Evolutionary conservation across 1,284 basidiomycete genomes (phyloP).

Genomic region (Trichosporon sp.): DNA sequence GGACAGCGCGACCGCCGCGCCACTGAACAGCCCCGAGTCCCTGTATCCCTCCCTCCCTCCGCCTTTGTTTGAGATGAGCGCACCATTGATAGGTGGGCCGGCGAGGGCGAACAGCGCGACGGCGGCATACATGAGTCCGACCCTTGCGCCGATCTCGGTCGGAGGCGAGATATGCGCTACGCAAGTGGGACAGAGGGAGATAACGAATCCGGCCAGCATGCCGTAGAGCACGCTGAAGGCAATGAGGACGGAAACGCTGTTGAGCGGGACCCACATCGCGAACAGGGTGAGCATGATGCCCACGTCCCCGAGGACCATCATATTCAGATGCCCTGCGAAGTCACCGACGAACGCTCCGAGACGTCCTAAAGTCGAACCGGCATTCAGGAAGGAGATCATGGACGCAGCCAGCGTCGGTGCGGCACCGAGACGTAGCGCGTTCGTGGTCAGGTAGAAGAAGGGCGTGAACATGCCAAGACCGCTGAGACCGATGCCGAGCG

Average conservation of each 20-base stretch:
- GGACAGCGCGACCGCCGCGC: neutral
- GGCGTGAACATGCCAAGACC: conserved; percentile 46
- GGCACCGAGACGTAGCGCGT: conserved; percentile 43
- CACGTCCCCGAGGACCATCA: conserved; percentile 39
- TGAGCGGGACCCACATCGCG: conserved; percentile 37
- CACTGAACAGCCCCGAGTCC: conserved; percentile 7
- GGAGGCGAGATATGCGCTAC: conserved; percentile 36
- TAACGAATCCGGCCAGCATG: conserved; percentile 40
- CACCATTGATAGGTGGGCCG: conserved; percentile 53
- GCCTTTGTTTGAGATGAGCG: conserved; percentile 35
- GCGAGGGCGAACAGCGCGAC: conserved; percentile 44
- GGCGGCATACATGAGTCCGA: conserved; percentile 38
- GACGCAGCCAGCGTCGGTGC: conserved; percentile 38
- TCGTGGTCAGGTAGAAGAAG: conserved; percentile 45
- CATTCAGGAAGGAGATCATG: conserved; percentile 45
- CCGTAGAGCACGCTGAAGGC: conserved; percentile 51
- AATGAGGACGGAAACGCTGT: conserved; percentile 40
- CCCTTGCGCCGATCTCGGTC: conserved; percentile 40
- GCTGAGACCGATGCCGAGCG: conserved; percentile 37
- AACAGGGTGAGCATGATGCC: conserved; percentile 33
- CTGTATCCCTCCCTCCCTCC: conserved; percentile 4
- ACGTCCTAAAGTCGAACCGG: conserved; percentile 40
- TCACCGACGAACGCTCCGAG: conserved; percentile 29
- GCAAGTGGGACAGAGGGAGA: conserved; percentile 39
- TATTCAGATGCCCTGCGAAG: conserved; percentile 39